Evolutionary conservation across 768 basidiomycete genomes (phyloP).

Genomic region (Leucogyrophana mollusca): DNA sequence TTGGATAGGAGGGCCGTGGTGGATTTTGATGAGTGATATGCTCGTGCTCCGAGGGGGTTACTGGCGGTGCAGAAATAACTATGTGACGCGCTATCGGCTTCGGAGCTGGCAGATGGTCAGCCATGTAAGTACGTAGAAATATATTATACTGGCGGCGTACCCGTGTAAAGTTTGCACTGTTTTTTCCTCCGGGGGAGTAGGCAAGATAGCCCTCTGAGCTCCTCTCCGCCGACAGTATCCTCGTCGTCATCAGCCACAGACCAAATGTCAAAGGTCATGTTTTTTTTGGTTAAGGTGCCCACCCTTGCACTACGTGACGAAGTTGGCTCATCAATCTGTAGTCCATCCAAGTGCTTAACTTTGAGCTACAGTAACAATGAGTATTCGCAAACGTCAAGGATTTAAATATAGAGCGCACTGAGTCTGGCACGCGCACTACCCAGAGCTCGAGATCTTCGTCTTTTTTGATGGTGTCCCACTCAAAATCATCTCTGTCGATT

Average conservation of each 20-base stretch:
- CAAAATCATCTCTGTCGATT: conserved; percentile 50
- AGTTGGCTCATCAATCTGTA: conserved; percentile 46
- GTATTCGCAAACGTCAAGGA: background rate
- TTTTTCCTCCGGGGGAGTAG: conserved; percentile 64
- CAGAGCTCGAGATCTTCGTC: conserved; percentile 65
- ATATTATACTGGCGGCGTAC: conserved; percentile 31
- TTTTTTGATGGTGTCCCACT: conserved; percentile 63
- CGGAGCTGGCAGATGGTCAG: conserved; percentile 42
- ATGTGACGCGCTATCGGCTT: conserved; percentile 58
- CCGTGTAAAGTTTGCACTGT: conserved; percentile 55
- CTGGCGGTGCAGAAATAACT: conserved; percentile 52
- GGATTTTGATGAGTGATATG: conserved; percentile 43
- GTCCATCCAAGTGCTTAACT: conserved; percentile 56
- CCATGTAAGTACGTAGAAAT: background rate
- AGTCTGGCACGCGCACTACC: conserved; percentile 67
- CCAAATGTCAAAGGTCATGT: conserved; percentile 64
- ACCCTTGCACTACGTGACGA: conserved; percentile 40
- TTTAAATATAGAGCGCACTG: conserved; percentile 44
- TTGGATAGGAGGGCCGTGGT: conserved; percentile 55
- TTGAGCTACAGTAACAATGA: conserved; percentile 47
- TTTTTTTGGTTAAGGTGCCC: conserved; percentile 53
- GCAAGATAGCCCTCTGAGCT: conserved; percentile 58
- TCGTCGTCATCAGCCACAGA: conserved; percentile 40
- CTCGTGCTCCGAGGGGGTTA: conserved; percentile 19
- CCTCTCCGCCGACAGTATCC: conserved; percentile 52